Evolutionary conservation across 306 rosid genomes (phyloP).

Genomic region (Comarum palustre): DNA sequence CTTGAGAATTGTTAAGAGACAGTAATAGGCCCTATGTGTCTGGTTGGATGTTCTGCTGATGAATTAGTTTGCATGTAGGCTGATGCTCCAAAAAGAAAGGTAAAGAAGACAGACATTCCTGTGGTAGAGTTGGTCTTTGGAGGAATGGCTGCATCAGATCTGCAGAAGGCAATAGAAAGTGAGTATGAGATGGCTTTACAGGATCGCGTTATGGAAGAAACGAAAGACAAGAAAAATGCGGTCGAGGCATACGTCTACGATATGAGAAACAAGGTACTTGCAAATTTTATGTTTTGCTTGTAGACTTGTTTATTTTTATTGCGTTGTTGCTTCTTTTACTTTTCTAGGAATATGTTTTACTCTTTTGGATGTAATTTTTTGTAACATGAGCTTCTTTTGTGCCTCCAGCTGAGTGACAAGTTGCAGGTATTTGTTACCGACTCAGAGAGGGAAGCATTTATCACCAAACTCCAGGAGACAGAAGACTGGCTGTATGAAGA

Average conservation of each 20-base stretch:
- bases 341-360: background rate
- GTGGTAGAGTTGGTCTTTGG: slow-evolving; percentile 73
- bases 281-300: background rate
- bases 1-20: background rate
- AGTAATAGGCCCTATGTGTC: background rate
- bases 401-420: slow-evolving; percentile 70
- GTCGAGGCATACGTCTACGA: slow-evolving; percentile 96
- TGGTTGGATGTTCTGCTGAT: background rate
- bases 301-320: background rate
- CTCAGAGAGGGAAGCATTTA: slow-evolving; percentile 65
- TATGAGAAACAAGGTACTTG: slow-evolving; percentile 83
- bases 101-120: slow-evolving; percentile 66
- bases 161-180: slow-evolving; percentile 80
- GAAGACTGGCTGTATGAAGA: slow-evolving; percentile 97
- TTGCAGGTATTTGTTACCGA: slow-evolving; percentile 67
- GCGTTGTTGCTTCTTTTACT: too few relatives aligned
- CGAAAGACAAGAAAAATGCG: slow-evolving; percentile 90
- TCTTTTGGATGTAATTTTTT: too few relatives aligned
- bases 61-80: slow-evolving; percentile 29
- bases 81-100: slow-evolving; percentile 81
- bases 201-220: slow-evolving; percentile 96
- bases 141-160: slow-evolving; percentile 52
- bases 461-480: slow-evolving; percentile 63
- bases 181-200: slow-evolving; percentile 99
- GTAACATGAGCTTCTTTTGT: slow-evolving; percentile 11